These are phyloP conservation scores for Aureobasidium lini DNA, from an alignment of 2,329 filamentous ascomycete species.

Conservation along the genomic window DNA sequence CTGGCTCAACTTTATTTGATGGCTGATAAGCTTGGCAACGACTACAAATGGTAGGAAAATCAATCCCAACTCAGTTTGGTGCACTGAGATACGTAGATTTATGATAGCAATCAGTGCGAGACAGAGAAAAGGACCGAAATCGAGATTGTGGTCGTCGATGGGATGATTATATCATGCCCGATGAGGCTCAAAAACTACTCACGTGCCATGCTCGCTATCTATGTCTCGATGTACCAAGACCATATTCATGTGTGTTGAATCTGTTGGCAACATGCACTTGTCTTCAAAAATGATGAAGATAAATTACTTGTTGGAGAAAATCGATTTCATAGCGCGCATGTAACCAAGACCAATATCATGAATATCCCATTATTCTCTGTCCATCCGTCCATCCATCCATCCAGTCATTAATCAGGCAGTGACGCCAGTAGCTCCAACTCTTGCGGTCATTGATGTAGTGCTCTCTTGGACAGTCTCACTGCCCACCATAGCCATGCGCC, in stretches of 20 bases:
- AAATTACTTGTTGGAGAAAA: neutral
- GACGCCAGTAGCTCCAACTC: conserved; percentile 4
- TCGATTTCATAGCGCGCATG: neutral
- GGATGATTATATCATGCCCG: neutral
- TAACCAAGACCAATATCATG: neutral
- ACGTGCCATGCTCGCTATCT: neutral
- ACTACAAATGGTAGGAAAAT: conserved; percentile 7
- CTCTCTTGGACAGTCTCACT: conserved; percentile 8
- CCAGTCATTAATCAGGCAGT: neutral
- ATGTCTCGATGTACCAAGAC: neutral
- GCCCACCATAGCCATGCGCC: conserved; percentile 30
- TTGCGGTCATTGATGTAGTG: neutral
- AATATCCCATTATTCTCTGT: neutral
- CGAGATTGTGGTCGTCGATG: neutral
- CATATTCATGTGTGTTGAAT: neutral
- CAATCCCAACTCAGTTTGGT: neutral
- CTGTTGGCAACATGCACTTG: neutral
- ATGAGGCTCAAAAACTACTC: neutral
- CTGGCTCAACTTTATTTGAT: neutral
- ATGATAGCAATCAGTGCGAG: neutral
- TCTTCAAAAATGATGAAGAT: neutral
- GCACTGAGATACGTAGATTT: neutral
- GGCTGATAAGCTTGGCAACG: conserved; percentile 9
- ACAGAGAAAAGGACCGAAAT: conserved; percentile 2
- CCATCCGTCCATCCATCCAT: neutral